A percentile compares a stretch with the other conserved stretches of the same genome.
phyloP scores from a whole-genome alignment of 1,284 basidiomycete species.

The Schizophyllum amplum region DNA sequence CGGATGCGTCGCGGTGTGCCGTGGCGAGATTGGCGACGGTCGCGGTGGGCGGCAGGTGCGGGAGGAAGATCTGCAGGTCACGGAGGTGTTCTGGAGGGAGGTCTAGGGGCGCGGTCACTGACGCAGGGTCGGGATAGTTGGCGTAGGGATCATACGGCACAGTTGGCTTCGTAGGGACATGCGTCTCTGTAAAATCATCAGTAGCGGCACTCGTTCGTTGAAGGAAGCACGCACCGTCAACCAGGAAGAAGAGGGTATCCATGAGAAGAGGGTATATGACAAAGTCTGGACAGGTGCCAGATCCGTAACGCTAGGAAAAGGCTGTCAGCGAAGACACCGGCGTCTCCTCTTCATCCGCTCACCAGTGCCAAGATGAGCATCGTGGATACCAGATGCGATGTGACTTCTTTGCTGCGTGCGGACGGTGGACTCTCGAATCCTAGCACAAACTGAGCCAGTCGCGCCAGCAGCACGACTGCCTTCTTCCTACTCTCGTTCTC shows the following conservation, averaged over 20 bases:
- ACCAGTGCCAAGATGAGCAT: not conserved
- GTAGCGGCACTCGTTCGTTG: not conserved
- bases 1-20: slow-evolving; percentile 44
- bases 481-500: slow-evolving; percentile 18
- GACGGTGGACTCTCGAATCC: slow-evolving; percentile 59
- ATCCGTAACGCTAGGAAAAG: slow-evolving; percentile 37
- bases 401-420: slow-evolving; percentile 39
- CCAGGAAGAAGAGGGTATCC: slow-evolving; percentile 64
- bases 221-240: slow-evolving; percentile 48
- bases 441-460: slow-evolving; percentile 65
- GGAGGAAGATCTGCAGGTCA: slow-evolving; percentile 49
- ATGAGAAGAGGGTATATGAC: slow-evolving; percentile 57
- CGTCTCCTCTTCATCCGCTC: not conserved
- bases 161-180: slow-evolving; percentile 43
- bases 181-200: slow-evolving; percentile 39
- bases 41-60: slow-evolving; percentile 39
- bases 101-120: slow-evolving; percentile 32
- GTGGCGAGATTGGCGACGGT: slow-evolving; percentile 51
- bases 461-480: slow-evolving; percentile 43
- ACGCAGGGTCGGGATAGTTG: slow-evolving; percentile 39
- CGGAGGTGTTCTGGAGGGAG: slow-evolving; percentile 49
- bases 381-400: slow-evolving; percentile 34
- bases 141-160: slow-evolving; percentile 49
- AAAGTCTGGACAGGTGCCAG: slow-evolving; percentile 40
- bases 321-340: not conserved